Conservation (phyloP, 2,329 filamentous ascomycete genomes). For the Colletotrichum orchidophilum region DNA sequence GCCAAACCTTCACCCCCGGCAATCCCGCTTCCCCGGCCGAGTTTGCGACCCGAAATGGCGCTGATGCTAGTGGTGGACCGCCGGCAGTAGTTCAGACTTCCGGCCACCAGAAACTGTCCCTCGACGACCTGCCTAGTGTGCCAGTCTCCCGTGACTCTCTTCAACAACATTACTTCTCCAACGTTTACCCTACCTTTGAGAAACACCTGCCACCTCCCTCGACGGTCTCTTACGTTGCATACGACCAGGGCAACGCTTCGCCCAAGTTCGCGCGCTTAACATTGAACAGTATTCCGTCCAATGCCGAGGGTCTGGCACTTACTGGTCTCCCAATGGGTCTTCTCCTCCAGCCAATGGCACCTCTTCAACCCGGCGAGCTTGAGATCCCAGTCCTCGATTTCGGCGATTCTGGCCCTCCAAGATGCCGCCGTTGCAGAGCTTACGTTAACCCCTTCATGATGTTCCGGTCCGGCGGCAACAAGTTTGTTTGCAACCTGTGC, state of each 20-base stretch:
- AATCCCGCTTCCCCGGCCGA: constrained; percentile 38
- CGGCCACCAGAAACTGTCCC: constrained; percentile 80
- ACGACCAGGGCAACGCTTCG: constrained; percentile 95
- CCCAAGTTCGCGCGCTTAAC: constrained; percentile 93
- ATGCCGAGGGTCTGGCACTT: constrained; percentile 78
- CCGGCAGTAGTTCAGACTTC: constrained; percentile 65
- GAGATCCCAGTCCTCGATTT: constrained; percentile 94
- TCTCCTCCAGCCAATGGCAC: constrained; percentile 86
- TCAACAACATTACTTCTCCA: constrained; percentile 84
- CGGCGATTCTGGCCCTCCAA: constrained; percentile 87
- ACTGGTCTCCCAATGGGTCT: constrained; percentile 89
- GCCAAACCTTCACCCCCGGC: constrained; percentile 49
- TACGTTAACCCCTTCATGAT: constrained; percentile 99
- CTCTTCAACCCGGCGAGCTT: constrained; percentile 83
- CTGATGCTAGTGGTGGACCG: constrained; percentile 46
- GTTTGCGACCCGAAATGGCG: constrained; percentile 45
- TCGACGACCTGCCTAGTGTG: constrained; percentile 92
- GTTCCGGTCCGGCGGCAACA: constrained; percentile 92
- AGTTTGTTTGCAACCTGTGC: constrained; percentile 98
- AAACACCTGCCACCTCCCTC: constrained; percentile 91
- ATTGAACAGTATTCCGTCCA: constrained; percentile 90
- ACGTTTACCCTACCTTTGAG: constrained; percentile 96
- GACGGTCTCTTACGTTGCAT: constrained; percentile 88
- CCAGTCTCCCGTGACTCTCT: constrained; percentile 84
- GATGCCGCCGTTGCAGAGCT: constrained; percentile 90